Percentiles rank a stretch among this genome's conserved stretches.
These are phyloP conservation scores for Xylaria sp. DNA, from an alignment of 2,329 filamentous ascomycete genomes.

Conservation along the genomic window DNA sequence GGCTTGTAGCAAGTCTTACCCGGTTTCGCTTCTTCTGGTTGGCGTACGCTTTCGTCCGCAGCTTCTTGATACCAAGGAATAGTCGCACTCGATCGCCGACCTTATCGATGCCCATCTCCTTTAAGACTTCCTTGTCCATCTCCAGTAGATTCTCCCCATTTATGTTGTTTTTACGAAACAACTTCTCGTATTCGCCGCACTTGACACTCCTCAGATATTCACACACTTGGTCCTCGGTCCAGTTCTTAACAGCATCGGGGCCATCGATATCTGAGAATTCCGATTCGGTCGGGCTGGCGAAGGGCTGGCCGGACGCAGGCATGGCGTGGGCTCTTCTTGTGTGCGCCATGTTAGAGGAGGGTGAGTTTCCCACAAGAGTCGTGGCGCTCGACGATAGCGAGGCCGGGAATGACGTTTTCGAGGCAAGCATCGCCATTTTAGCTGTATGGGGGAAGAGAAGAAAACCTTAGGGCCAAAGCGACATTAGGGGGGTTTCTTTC, in stretches of 20 bases:
- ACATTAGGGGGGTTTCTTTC: slow-evolving; percentile 1
- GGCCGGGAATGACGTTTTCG: slow-evolving; percentile 72
- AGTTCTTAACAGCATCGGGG: slow-evolving; percentile 77
- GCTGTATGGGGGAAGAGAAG: slow-evolving; percentile 10
- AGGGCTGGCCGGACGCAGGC: slow-evolving; percentile 59
- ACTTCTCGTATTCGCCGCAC: slow-evolving; percentile 88
- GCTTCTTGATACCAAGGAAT: slow-evolving; percentile 82
- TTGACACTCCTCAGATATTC: slow-evolving; percentile 92
- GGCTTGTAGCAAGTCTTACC: slow-evolving; percentile 57
- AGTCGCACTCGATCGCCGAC: slow-evolving; percentile 95
- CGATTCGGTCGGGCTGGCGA: slow-evolving; percentile 86
- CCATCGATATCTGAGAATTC: slow-evolving; percentile 87
- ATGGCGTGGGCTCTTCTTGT: slow-evolving; percentile 58
- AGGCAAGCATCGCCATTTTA: slow-evolving; percentile 78
- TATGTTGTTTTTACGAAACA: slow-evolving; percentile 93
- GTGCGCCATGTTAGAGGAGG: slow-evolving; percentile 57
- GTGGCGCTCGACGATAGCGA: slow-evolving; percentile 55
- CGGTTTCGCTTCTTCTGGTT: slow-evolving; percentile 85
- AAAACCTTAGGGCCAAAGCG: slow-evolving; percentile 11
- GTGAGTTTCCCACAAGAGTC: slow-evolving; percentile 52
- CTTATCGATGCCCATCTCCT: slow-evolving; percentile 98
- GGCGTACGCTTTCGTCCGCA: slow-evolving; percentile 76
- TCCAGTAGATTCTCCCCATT: slow-evolving; percentile 96
- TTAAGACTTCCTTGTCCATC: slow-evolving; percentile 94
- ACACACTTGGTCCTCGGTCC: slow-evolving; percentile 90